These are phyloP conservation scores for Torrubiellomyces zombiae DNA, from an alignment of 2,329 filamentous ascomycete species.

Conservation along the genomic window DNA sequence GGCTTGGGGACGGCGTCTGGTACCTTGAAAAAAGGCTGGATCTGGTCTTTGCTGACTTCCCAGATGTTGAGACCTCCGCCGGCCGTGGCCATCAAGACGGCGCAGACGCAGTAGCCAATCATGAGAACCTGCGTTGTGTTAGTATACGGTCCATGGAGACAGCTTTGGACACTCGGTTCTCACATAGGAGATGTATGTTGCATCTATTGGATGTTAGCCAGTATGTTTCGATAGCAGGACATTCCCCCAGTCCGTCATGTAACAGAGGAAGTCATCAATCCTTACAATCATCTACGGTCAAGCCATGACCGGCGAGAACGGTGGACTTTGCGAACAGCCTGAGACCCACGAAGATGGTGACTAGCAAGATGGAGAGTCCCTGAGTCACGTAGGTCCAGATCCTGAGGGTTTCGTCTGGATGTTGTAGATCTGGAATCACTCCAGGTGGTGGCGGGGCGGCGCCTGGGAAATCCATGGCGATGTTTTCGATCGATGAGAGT, in stretches of 20 bases:
- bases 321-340: conserved; percentile 11
- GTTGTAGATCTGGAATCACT: conserved; percentile 9
- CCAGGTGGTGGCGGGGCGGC: conserved; percentile 11
- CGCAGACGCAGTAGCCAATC: conserved; percentile 11
- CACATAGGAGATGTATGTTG: conserved; percentile 8
- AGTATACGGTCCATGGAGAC: background rate
- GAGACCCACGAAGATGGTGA: conserved; percentile 10
- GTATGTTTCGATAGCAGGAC: no score
- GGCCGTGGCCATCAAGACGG: conserved; percentile 9
- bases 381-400: conserved; percentile 13
- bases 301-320: conserved; percentile 5
- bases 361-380: conserved; percentile 10
- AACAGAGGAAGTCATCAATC: no score
- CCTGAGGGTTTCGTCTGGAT: conserved; percentile 11
- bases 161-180: background rate
- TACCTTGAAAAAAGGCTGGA: conserved; percentile 19
- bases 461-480: conserved; percentile 6
- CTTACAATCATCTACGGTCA: conserved; percentile 13
- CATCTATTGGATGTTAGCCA: conserved; percentile 4
- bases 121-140: conserved; percentile 9
- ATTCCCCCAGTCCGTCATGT: no score
- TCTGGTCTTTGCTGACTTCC: conserved; percentile 14
- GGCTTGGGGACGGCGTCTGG: no score
- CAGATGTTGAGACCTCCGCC: conserved; percentile 19
- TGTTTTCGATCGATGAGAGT: background rate